A percentile compares a stretch with the other conserved stretches of the same genome.
phyloP scores from a whole-genome alignment of 208 protist genomes.

The Zelonia costaricensis region DNA sequence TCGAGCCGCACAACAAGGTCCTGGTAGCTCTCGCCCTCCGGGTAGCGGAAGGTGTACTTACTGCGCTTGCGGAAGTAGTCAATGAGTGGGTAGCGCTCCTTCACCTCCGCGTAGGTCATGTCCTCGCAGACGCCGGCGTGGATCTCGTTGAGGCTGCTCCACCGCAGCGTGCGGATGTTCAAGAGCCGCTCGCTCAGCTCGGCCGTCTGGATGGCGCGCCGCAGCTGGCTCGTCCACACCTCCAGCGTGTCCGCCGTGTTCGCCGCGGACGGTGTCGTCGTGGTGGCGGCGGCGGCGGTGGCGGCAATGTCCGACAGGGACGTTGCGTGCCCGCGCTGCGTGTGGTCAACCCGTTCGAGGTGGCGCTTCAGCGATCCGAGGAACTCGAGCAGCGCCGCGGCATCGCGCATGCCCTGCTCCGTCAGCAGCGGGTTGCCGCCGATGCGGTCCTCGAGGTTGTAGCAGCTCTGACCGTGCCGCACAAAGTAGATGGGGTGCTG shows the following conservation, averaged over 20 bases:
- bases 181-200: conserved; percentile 62
- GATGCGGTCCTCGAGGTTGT: conserved; percentile 87
- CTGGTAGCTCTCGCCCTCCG: conserved; percentile 89
- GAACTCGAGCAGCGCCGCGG: conserved; percentile 71
- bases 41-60: conserved; percentile 92
- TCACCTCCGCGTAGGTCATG: conserved; percentile 84
- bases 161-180: conserved; percentile 77
- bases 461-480: conserved; percentile 83
- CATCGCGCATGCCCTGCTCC: conserved; percentile 70
- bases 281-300: neutral
- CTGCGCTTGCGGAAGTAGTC: conserved; percentile 68
- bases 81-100: conserved; percentile 71
- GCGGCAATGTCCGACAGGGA: neutral
- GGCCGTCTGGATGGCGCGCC: conserved; percentile 83
- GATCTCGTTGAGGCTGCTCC: conserved; percentile 89
- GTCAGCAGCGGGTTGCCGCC: conserved; percentile 83
- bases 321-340: conserved; percentile 6
- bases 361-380: conserved; percentile 71
- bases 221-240: conserved; percentile 88
- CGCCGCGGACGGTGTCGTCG: neutral
- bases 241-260: conserved; percentile 46
- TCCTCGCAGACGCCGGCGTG: conserved; percentile 90
- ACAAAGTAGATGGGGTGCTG: conserved; percentile 92
- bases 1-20: conserved; percentile 87
- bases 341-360: conserved; percentile 20